These are phyloP conservation scores for Epichloe elymi DNA, from an alignment of 2,329 filamentous ascomycete species.

Conservation along the genomic window DNA sequence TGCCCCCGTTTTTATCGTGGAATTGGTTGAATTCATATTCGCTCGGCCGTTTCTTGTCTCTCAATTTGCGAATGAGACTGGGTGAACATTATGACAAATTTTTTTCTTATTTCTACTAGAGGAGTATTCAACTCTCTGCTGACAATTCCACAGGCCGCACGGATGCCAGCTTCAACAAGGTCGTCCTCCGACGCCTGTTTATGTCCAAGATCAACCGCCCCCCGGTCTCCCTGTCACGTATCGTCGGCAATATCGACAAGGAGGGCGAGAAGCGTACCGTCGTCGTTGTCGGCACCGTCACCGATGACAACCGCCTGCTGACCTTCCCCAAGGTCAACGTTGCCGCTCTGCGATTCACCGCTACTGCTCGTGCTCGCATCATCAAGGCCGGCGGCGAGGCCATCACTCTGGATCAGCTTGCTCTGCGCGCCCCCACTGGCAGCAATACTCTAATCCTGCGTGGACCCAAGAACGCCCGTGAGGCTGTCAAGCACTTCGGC, in stretches of 20 bases:
- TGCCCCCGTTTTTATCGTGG: conserved; percentile 25
- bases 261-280: conserved; percentile 68
- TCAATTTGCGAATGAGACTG: background rate
- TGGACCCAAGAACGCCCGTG: conserved; percentile 94
- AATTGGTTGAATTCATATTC: too few relatives aligned
- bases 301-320: conserved; percentile 92
- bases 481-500: conserved; percentile 98
- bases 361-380: conserved; percentile 89
- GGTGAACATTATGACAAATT: background rate
- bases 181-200: conserved; percentile 91
- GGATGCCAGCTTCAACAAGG: conserved; percentile 97
- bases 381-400: conserved; percentile 86
- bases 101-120: background rate
- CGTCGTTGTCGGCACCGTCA: conserved; percentile 88
- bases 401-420: conserved; percentile 94
- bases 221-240: conserved; percentile 86
- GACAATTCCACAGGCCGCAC: conserved; percentile 57
- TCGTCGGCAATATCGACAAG: conserved; percentile 57
- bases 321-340: conserved; percentile 84
- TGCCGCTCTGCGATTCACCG: conserved; percentile 91
- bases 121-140: conserved; percentile 3
- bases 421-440: conserved; percentile 86
- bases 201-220: conserved; percentile 98
- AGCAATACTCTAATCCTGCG: conserved; percentile 94
- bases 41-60: background rate